Base-by-base conservation (phyloP, 345 rosid species). In the Draba incana region DNA sequence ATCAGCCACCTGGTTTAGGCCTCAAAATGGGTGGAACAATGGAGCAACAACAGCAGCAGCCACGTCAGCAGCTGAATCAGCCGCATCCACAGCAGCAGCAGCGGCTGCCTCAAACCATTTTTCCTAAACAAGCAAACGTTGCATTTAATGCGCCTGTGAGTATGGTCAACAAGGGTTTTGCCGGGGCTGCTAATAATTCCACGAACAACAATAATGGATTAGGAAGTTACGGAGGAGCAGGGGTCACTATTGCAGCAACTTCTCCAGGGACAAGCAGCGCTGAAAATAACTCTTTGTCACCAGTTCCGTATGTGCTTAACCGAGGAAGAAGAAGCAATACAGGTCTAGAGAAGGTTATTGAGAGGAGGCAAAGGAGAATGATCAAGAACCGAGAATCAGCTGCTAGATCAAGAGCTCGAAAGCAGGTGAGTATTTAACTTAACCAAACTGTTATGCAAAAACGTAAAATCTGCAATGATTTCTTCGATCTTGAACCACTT, bases 341-440 rank as follows among this genome's bases (percentile, higher is more conserved):
- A 8, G 75, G 88, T 49, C 54, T 88, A 50, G 99, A 91, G 87
- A 94, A 88, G 81, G 98, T 92, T 39, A 87, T 85, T 50, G 96
- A 92, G 78, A 86, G 99, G 78, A 87, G 98, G 85, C 99, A 94
- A 64, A 83, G 86, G 75, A 87, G 99, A 81, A 94, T 94, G 99
- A 91, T 94, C 57, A 94, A 94, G 78, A 94, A 94, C 71, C 81
- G 99, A 56, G 98, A 94, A 71, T 94, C 99, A 8, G 99, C 99
- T 78, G 96, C 98, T 30, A 87, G 96, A 75, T 94, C 98, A 51
- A 78, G 99, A 69, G 96, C 96, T 79, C 96, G 99, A 55, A 94
- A 94, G 82, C 99, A 94, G 99, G 99, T 92, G 59, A 77, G 55
- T 56, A 11, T 25, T 46, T 33, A 16, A 7, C 45, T 38, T 38